Percentiles rank a stretch among this genome's conserved stretches.
These are phyloP conservation scores for Macrophomina pseudophaseolina DNA, from an alignment of 2,329 filamentous ascomycete species.

Conservation along the genomic window DNA sequence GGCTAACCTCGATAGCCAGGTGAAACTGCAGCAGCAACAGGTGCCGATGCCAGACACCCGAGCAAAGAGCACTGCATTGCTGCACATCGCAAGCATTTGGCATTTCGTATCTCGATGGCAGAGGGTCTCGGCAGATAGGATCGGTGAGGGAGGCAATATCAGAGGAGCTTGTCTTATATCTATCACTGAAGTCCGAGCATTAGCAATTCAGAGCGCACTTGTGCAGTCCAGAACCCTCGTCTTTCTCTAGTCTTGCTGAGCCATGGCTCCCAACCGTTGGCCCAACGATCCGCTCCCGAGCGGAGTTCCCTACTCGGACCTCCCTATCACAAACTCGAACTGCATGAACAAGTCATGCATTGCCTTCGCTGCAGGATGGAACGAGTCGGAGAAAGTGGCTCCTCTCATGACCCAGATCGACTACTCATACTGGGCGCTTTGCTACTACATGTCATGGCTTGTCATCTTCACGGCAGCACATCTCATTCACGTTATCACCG, in stretches of 20 bases:
- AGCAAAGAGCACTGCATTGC: background rate
- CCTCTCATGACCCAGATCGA: constrained; percentile 27
- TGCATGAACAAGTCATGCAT: constrained; percentile 29
- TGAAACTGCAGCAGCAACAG: background rate
- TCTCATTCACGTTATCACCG: constrained; percentile 17
- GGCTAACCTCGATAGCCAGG: constrained; percentile 5
- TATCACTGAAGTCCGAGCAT: background rate
- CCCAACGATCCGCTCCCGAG: constrained; percentile 26
- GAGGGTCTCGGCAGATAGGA: background rate
- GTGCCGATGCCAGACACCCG: background rate
- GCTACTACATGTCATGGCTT: constrained; percentile 30
- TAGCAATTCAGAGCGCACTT: background rate
- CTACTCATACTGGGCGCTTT: constrained; percentile 30
- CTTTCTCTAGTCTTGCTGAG: background rate
- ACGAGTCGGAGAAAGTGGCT: constrained; percentile 26
- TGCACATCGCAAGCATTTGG: background rate
- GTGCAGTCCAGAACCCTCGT: background rate
- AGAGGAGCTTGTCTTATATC: background rate
- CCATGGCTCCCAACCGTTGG: constrained; percentile 25
- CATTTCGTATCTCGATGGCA: background rate
- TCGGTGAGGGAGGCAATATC: background rate
- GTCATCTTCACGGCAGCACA: constrained; percentile 29
- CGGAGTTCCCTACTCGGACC: constrained; percentile 26
- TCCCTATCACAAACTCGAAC: constrained; percentile 30
- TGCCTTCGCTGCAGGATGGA: constrained; percentile 29